Evolutionary conservation across 2,329 filamentous ascomycete species (phyloP), one percentile per base, ranked within the genome.

Genomic region (Phialophora macrospora): DNA sequence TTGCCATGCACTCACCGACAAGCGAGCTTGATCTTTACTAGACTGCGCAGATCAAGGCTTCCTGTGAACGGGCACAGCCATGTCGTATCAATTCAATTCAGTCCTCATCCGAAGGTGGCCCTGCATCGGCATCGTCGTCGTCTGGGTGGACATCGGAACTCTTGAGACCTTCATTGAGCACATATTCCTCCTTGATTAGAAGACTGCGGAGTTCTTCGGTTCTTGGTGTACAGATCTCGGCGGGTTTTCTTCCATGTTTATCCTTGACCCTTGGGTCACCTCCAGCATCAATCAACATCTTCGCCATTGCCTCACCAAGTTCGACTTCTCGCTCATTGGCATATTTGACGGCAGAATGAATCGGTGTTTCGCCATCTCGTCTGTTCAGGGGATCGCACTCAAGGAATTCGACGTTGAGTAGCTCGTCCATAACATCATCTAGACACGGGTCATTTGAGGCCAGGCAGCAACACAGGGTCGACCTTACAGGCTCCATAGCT

Each of bases 401-500:
- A 55, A 82, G 81, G 68, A 73, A 80, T 68, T 82, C 78, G 55
- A 82, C 77, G 62, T 82, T 79, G 63, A 82, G 79, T 51, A 82
- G 75, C 66, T 75, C 70, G 64, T 82, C 80, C 78, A 81, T 81
- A 20, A 78, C 77, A 66, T 82, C 80, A 69, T 80, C 80, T 82
- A 59, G n/a, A 66, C 34, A 38, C 17, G 58, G 30, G 57, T 63
- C 58, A 58, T 30, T 56, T 30, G 11, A 48, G 57, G 9, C 46
- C 48, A 41, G 32, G 28, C 34, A 46, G 24, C 30, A n/a, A 54
- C 24, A 44, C 12, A 4, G 46, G 22, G n/a, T 44, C 24, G 32
- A 22, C 7, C 89, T 72, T 82, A 94, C 91, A 97, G 80, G 93
- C 92, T 73, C 95, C 95, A 71, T 88, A 88, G 32, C 87, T 84